Evolutionary conservation across 129 eudicot genomes (phyloP).

Genomic region (Daucus carota): DNA sequence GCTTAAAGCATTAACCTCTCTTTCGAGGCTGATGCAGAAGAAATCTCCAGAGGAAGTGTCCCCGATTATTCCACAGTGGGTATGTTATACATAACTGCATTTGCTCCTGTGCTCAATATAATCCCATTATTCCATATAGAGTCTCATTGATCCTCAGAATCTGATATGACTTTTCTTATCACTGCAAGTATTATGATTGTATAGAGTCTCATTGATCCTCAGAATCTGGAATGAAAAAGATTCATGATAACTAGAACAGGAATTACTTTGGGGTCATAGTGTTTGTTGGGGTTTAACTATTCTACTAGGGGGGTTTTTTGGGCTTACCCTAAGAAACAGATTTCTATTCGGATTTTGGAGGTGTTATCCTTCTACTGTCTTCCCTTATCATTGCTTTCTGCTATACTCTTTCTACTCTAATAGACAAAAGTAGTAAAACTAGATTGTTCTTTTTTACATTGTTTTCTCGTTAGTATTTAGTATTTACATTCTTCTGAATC

Average conservation of each 20-base stretch:
- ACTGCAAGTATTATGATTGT: background rate
- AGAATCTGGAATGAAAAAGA: background rate
- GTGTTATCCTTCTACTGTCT: background rate
- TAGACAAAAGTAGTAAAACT: background rate
- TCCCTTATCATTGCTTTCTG: background rate
- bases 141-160: background rate
- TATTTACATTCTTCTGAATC: background rate
- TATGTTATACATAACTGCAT: conserved; percentile 26
- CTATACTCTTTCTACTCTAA: background rate
- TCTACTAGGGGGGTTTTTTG: background rate
- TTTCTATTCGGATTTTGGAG: background rate
- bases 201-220: background rate
- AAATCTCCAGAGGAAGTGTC: conserved; percentile 66
- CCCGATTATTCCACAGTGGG: conserved; percentile 82
- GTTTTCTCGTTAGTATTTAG: background rate
- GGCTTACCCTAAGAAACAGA: background rate
- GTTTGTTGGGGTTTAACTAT: background rate
- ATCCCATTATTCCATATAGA: background rate
- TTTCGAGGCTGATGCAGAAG: conserved; percentile 58
- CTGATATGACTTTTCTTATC: background rate
- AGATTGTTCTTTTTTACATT: background rate
- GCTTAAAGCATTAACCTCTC: conserved; percentile 82
- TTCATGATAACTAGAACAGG: background rate
- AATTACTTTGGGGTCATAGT: background rate
- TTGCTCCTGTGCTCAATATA: background rate